Conservation (phyloP, 352 stramenopile genomes). For the Globisporangium megalacanthum region DNA sequence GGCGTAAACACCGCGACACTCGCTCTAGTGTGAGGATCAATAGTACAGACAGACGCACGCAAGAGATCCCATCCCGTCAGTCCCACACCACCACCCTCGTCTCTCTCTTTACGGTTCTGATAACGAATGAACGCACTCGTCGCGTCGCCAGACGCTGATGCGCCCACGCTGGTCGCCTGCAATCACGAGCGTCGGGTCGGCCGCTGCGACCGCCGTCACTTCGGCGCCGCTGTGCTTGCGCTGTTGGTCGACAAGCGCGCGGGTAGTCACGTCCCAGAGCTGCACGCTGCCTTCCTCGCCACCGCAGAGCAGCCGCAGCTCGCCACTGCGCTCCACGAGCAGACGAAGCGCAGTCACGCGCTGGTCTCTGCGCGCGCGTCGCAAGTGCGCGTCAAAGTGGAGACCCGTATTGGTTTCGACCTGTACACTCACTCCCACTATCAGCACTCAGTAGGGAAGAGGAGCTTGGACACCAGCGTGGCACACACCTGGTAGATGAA, state of each 20-base stretch:
- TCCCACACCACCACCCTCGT: neutral
- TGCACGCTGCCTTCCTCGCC: constrained; percentile 71
- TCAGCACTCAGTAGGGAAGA: neutral
- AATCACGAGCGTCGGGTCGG: constrained; percentile 43
- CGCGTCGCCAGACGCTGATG: constrained; percentile 53
- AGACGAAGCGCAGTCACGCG: constrained; percentile 58
- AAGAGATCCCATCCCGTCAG: constrained; percentile 3
- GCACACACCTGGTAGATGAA: constrained; percentile 54
- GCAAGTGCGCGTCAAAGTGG: constrained; percentile 43
- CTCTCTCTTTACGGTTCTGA: too few relatives aligned
- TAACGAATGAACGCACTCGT: constrained; percentile 26
- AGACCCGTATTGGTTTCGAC: neutral
- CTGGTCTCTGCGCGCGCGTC: constrained; percentile 48
- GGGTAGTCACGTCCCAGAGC: constrained; percentile 56
- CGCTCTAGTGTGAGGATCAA: constrained; percentile 16
- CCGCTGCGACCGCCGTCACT: constrained; percentile 37
- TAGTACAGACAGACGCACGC: neutral
- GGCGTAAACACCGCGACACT: constrained; percentile 38
- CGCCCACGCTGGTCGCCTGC: constrained; percentile 54
- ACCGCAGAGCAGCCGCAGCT: constrained; percentile 42
- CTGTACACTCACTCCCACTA: neutral
- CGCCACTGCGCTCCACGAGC: constrained; percentile 21
- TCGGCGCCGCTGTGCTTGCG: constrained; percentile 53
- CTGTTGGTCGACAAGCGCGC: constrained; percentile 54
- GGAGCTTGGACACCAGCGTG: neutral